A percentile compares a stretch with the other conserved stretches of the same genome.
These are phyloP conservation scores for Erodium moschatum DNA, from an alignment of 441 rosid species.

Conservation along the genomic window DNA sequence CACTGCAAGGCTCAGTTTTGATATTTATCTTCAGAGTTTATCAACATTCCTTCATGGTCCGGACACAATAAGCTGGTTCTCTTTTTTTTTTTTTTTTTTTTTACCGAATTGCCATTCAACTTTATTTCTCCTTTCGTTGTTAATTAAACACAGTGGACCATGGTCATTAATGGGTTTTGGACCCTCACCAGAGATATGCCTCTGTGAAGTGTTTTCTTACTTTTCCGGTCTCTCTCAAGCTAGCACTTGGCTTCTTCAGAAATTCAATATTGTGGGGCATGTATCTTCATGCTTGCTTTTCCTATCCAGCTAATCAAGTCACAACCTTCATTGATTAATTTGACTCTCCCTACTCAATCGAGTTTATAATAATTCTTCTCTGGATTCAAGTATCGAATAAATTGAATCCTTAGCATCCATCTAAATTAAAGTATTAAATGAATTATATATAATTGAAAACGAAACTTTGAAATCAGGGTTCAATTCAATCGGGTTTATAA, in stretches of 20 bases:
- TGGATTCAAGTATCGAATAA: no score
- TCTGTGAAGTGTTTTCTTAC: not conserved
- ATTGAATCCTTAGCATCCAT: no score
- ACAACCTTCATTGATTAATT: no score
- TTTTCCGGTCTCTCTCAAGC: not conserved
- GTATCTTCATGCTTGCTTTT: not conserved
- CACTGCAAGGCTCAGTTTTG: slow-evolving; percentile 4
- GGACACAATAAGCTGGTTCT: not conserved
- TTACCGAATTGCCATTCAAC: slow-evolving; percentile 1
- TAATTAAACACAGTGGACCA: slow-evolving; percentile 2
- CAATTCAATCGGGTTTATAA: no score
- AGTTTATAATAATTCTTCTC: no score
- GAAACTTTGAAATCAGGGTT: no score
- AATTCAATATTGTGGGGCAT: not conserved
- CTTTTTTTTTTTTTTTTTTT: not conserved
- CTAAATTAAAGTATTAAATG: no score
- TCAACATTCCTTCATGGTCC: slow-evolving; percentile 5
- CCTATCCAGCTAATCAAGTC: not conserved
- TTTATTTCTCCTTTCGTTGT: not conserved
- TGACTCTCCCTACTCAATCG: no score
- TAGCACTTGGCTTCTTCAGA: not conserved
- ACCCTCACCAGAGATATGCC: slow-evolving; percentile 8
- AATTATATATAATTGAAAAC: no score
- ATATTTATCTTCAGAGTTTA: not conserved
- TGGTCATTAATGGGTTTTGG: slow-evolving; percentile 5